phyloP scores from a whole-genome alignment of 306 rosid genomes.

The Prunus davidiana region DNA sequence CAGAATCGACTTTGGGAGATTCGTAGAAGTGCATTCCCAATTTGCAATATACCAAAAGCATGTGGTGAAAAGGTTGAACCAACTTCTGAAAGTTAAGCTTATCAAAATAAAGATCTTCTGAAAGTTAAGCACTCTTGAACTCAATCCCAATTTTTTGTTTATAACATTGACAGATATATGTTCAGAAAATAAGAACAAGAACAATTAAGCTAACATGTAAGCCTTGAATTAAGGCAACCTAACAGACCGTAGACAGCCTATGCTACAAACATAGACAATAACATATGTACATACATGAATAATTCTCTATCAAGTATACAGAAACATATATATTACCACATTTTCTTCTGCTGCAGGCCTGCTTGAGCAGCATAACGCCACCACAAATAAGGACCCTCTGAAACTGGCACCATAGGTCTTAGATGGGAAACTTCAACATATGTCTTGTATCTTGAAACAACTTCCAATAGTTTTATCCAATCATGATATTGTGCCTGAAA shows the following conservation, averaged over 20 bases:
- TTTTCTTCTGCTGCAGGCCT: conserved; percentile 74
- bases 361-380: conserved; percentile 93
- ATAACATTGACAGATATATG: neutral
- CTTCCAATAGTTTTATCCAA: conserved; percentile 92
- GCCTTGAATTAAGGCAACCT: neutral
- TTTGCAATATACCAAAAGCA: conserved; percentile 3
- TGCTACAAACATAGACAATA: neutral
- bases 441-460: conserved; percentile 75
- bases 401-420: conserved; percentile 71
- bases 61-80: conserved; percentile 2
- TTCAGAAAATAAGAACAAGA: neutral
- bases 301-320: neutral
- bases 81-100: neutral
- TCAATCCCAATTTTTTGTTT: neutral
- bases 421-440: conserved; percentile 82
- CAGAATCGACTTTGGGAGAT: conserved; percentile 21
- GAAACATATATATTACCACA: conserved; percentile 56
- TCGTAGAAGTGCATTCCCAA: neutral
- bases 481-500: conserved; percentile 82
- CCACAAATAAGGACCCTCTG: conserved; percentile 64
- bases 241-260: neutral
- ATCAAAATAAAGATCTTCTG: neutral
- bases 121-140: neutral
- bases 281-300: neutral
- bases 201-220: neutral